Percentiles rank a stretch among this genome's conserved stretches.
phyloP scores from a whole-genome alignment of 2,329 filamentous ascomycete genomes.

The Nannizziopsis barbatae region DNA sequence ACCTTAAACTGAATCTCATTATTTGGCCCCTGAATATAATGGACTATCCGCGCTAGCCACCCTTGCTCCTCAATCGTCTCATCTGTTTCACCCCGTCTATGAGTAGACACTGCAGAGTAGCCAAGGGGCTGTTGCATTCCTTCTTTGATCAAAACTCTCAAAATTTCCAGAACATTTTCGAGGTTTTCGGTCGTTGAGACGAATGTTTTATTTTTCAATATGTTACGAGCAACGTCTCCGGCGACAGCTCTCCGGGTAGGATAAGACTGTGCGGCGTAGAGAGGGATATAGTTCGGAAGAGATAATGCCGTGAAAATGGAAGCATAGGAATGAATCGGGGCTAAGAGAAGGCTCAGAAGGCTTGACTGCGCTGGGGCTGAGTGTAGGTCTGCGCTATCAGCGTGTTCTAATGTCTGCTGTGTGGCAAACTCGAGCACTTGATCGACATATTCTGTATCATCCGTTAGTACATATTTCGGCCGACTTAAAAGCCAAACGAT shows the following conservation, averaged over 20 bases:
- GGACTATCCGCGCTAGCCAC: constrained; percentile 85
- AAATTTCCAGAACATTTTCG: constrained; percentile 75
- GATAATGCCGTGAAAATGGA: constrained; percentile 95
- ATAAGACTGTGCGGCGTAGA: constrained; percentile 86
- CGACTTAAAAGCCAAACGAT: neutral
- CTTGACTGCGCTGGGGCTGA: constrained; percentile 78
- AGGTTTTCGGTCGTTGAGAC: constrained; percentile 70
- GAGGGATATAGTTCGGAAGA: constrained; percentile 79
- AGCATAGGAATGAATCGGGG: constrained; percentile 76
- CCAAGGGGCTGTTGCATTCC: constrained; percentile 72
- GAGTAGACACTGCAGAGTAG: constrained; percentile 65
- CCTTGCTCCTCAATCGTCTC: constrained; percentile 98
- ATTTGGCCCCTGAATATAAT: constrained; percentile 68
- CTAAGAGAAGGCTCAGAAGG: constrained; percentile 78
- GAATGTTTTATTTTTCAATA: constrained; percentile 70
- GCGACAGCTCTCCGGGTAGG: constrained; percentile 83
- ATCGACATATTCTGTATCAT: constrained; percentile 66
- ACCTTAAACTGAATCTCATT: constrained; percentile 88
- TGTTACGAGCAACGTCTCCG: constrained; percentile 68
- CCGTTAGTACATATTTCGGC: constrained; percentile 9
- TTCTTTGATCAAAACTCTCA: constrained; percentile 88
- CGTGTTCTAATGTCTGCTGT: constrained; percentile 73
- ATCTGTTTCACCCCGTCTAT: constrained; percentile 77
- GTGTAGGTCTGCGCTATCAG: constrained; percentile 91
- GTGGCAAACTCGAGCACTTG: constrained; percentile 84